Base-by-base conservation (phyloP, 352 stramenopile genomes). In the Aphanomyces astaci region DNA sequence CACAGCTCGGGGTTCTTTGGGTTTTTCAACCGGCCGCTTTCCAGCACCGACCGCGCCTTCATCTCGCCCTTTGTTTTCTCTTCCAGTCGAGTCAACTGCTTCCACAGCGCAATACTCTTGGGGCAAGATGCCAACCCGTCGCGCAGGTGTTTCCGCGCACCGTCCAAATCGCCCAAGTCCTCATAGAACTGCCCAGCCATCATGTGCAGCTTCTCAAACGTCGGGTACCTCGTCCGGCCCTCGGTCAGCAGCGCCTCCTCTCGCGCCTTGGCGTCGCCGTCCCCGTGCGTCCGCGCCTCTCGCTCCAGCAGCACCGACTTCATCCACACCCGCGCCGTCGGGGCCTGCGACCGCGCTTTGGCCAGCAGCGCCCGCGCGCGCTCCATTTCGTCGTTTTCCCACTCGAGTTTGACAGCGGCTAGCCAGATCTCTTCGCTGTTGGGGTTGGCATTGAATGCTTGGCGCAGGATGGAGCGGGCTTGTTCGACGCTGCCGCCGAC, bases 401-500 rank as follows among this genome's bases (percentile, higher is more conserved):
- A 99, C 78, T 99, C 97, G 1, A 99, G 78, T 74, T 99, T 99
- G 17, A 98, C 88, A 7, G 96, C 96, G 4, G 97, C 97, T n/a
- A 99, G 78, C 90, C 86, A 96, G 67, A 98, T 95, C 4, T 88
- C 72, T 73, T 99, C 95, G 63, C 91, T 98, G 73, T 98, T 96
- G 2, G 95, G 94, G 77, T 99, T 99, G 3, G 86, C 90, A 62
- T 84, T 94, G 76, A 99, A 99, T 24, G 97, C 97, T 74, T 98
- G 84, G 2, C 94, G 91, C 32, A 99, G 78, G 55, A 99, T 97
- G 27, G 89, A 77, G 1, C 97, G 84, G 11, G 97, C 96, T 30
- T 90, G 92, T 51, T 96, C 86, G 11, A 99, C 90, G 62, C 98
- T 91, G 0, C 94, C 92, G 22, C 90, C 92, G 11, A 71, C 82